Base-by-base conservation (phyloP, 169 alveolate genomes). In the Plasmodium falciparum region DNA sequence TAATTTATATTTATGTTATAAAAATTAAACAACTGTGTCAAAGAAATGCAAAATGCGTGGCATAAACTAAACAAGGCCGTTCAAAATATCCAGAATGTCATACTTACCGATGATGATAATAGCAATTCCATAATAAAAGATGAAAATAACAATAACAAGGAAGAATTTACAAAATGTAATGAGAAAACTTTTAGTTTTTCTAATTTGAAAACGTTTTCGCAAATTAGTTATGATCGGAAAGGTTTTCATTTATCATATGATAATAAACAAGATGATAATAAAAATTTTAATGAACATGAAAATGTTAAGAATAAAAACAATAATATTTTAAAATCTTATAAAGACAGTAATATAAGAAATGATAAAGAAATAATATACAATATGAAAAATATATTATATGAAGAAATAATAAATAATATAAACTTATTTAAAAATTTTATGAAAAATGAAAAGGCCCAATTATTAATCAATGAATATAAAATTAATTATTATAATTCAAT, bases 31-130 rank as follows among this genome's bases (percentile, higher is more conserved):
- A 39, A 39, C 5, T 39, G 47, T 39, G 47, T 39, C 9, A 66
- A 12, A 66, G 88, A 56, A 61, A 74, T 74, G 88, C 73, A 74
- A 74, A 74, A 74, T 74, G 72, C 72, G 58, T 74, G 73, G 88
- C 11, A 59, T 43, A 74, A 58, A 29, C 9, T 74, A 49, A 74
- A 74, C 33, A 74, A 20, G 54, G 88, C 72, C 22, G 61, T 74
- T 71, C 71, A 74, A 59, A 74, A 74, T 47, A 74, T 74, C 22
- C 88, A 74, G 33, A 56, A 58, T 74, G 88, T 74, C 9, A 74
- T 74, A 58, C 33, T 58, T n/a, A 74, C 73, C 1, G 88, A 74
- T 13, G 73, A 74, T 74, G 88, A 74, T 58, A 39, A 33, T 15
- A 8, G 39, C 17, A 58, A 15, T 74, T 7, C 61, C 12, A 56